Evolutionary conservation across 2,329 filamentous ascomycete species (phyloP).

Genomic region (Colletotrichum siamense): DNA sequence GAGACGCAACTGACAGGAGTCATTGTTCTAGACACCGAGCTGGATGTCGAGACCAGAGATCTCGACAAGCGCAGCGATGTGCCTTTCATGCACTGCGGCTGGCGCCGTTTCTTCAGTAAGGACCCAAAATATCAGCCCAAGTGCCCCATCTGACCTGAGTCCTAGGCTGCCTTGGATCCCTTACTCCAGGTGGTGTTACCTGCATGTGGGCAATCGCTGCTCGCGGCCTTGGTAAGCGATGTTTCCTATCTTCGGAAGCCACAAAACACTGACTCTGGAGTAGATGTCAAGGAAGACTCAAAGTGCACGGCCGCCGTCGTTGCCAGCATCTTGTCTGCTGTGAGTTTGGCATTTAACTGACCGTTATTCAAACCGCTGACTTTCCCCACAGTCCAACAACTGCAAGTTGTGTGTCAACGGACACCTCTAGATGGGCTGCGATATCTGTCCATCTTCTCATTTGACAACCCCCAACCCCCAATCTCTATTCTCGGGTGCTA

Average conservation of each 20-base stretch:
- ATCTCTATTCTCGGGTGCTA: neutral
- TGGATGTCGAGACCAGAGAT: neutral
- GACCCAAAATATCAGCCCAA: neutral
- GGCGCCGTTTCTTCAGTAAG: constrained; percentile 1
- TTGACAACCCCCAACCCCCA: neutral
- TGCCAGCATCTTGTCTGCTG: neutral
- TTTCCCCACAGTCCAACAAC: neutral
- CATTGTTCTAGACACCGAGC: neutral
- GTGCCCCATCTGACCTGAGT: neutral
- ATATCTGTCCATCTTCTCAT: neutral
- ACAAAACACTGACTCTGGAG: neutral
- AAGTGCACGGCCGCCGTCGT: neutral
- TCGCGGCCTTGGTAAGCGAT: neutral
- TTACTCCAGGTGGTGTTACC: neutral
- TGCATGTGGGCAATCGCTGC: constrained; percentile 7
- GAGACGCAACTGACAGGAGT: neutral
- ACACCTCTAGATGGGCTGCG: neutral
- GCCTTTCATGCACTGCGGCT: constrained; percentile 1
- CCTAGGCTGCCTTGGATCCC: neutral
- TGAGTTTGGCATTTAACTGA: neutral
- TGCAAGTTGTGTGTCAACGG: constrained; percentile 8
- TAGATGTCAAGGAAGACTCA: constrained; percentile 4
- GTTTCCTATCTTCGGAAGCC: fast-evolving
- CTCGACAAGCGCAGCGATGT: neutral
- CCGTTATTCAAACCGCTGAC: neutral